Conservation (phyloP, 1,284 basidiomycete species). For the Stereum hirsutum region DNA sequence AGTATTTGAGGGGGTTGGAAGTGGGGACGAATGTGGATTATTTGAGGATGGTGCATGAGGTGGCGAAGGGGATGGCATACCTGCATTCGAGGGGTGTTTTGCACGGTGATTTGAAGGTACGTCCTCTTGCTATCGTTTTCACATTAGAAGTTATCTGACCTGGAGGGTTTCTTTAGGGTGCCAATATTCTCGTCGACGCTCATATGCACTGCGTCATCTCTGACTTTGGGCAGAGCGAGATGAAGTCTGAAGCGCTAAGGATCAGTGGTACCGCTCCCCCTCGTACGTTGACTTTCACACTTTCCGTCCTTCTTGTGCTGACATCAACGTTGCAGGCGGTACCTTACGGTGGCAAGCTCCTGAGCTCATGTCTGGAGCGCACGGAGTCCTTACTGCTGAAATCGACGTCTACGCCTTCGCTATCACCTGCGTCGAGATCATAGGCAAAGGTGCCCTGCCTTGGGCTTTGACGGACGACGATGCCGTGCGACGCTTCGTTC, state of each 20-base stretch:
- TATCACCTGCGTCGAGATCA: constrained; percentile 61
- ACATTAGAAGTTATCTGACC: not conserved
- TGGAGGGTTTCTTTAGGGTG: constrained; percentile 35
- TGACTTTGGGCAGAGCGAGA: constrained; percentile 74
- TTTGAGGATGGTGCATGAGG: constrained; percentile 55
- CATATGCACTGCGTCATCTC: constrained; percentile 57
- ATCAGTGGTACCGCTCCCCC: constrained; percentile 42
- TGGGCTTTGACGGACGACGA: constrained; percentile 55
- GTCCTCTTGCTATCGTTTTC: constrained; percentile 6
- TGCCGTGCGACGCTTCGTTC: constrained; percentile 46
- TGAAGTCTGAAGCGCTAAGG: constrained; percentile 60
- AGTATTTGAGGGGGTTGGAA: constrained; percentile 33
- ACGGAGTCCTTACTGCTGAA: constrained; percentile 37
- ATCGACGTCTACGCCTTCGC: constrained; percentile 71
- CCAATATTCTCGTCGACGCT: constrained; percentile 69
- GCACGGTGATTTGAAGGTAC: constrained; percentile 69
- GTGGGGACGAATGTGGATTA: constrained; percentile 30
- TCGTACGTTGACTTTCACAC: constrained; percentile 31
- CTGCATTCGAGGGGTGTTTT: constrained; percentile 54
- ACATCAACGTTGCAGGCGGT: constrained; percentile 29
- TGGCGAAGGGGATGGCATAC: constrained; percentile 72
- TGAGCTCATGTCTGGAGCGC: constrained; percentile 50
- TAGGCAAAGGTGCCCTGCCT: constrained; percentile 52
- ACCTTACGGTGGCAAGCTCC: constrained; percentile 69
- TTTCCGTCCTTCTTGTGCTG: constrained; percentile 1